Evolutionary conservation across 345 rosid species (phyloP).

Genomic region (Carallia brachiata): DNA sequence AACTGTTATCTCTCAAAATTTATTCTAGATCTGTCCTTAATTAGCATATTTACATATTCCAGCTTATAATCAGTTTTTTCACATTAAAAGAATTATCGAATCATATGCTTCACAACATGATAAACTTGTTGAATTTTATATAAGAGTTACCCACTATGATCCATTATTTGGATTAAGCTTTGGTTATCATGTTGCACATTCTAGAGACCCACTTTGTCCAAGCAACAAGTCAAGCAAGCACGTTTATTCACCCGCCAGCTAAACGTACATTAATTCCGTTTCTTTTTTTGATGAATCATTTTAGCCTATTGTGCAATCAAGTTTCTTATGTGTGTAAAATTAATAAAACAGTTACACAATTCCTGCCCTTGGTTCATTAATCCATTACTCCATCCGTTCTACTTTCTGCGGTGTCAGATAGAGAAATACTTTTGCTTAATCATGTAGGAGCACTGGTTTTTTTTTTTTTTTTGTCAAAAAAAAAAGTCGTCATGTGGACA

Average conservation of each 20-base stretch:
- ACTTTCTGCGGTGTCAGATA: neutral
- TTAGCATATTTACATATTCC: too few relatives aligned
- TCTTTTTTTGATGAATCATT: too few relatives aligned
- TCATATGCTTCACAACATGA: neutral
- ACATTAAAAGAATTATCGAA: too few relatives aligned
- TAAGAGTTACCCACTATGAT: neutral
- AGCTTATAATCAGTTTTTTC: too few relatives aligned
- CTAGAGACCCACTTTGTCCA: neutral
- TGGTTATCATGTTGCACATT: neutral
- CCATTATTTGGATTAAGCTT: neutral
- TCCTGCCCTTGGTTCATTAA: slow-evolving; percentile 12
- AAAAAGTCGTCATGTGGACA: too few relatives aligned
- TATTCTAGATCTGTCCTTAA: too few relatives aligned
- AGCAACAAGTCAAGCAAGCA: neutral
- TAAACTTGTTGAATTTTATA: neutral
- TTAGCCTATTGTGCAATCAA: neutral
- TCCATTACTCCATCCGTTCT: slow-evolving; percentile 9
- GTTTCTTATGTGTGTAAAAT: neutral
- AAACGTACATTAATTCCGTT: too few relatives aligned
- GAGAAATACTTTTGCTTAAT: too few relatives aligned
- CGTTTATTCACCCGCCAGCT: neutral
- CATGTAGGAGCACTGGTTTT: too few relatives aligned
- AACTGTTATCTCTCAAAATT: too few relatives aligned
- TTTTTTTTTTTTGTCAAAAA: too few relatives aligned
- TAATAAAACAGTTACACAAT: neutral